phyloP scores from a whole-genome alignment of 345 rosid species.

The Aquilaria sinensis region DNA sequence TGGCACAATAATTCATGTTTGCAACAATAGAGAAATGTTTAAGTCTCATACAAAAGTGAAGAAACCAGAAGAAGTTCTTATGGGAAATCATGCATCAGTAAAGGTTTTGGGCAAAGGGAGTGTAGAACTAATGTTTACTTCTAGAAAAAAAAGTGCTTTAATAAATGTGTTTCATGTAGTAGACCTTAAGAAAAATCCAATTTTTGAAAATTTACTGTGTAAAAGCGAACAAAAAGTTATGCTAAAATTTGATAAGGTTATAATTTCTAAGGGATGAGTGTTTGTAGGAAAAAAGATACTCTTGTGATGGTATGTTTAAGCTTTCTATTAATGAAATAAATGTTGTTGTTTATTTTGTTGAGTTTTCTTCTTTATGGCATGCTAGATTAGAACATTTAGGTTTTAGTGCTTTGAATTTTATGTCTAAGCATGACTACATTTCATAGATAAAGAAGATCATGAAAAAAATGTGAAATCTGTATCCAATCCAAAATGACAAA shows the following conservation, averaged over 20 bases:
- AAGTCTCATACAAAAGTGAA: too few species aligned
- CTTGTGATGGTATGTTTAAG: slow-evolving; percentile 1
- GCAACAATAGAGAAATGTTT: too few species aligned
- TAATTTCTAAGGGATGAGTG: not conserved
- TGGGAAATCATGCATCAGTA: too few species aligned
- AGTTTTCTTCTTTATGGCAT: slow-evolving; percentile 8
- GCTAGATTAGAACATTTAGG: not conserved
- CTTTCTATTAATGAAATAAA: not conserved
- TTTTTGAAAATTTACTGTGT: not conserved
- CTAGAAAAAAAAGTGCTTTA: too few species aligned
- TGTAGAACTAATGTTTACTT: too few species aligned
- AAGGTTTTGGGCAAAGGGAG: too few species aligned
- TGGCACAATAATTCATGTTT: too few species aligned
- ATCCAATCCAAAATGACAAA: slow-evolving; percentile 10
- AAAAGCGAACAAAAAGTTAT: not conserved
- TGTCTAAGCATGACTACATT: slow-evolving; percentile 3
- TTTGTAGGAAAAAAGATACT: not conserved
- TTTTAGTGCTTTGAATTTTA: not conserved
- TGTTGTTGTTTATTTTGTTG: slow-evolving; percentile 2
- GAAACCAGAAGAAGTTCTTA: too few species aligned
- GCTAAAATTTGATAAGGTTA: not conserved
- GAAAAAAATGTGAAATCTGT: slow-evolving; percentile 1
- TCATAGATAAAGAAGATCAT: not conserved
- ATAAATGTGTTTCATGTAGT: too few species aligned
- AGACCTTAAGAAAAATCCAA: too few species aligned